A percentile compares a stretch with the other conserved stretches of the same genome.
Conservation (phyloP, 2,329 filamentous ascomycete genomes). For the Exophiala calicioides region DNA sequence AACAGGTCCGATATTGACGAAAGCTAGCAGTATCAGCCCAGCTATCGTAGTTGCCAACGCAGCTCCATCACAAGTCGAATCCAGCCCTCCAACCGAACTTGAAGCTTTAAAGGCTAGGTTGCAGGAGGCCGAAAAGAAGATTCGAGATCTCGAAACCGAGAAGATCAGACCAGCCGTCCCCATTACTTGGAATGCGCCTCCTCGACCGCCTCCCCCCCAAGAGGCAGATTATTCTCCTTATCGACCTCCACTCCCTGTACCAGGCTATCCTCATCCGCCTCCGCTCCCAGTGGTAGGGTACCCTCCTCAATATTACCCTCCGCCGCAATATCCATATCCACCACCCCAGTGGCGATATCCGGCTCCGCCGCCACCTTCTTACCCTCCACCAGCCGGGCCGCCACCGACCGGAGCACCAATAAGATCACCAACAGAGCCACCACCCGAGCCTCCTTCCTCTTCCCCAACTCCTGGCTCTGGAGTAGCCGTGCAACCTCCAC, state of each 20-base stretch:
- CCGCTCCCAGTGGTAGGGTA: too few species aligned
- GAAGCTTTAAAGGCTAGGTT: slow-evolving; percentile 22
- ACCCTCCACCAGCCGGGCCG: background rate
- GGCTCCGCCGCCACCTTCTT: slow-evolving; percentile 1
- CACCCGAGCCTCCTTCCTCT: background rate
- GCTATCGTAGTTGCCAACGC: background rate
- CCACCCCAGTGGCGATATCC: slow-evolving; percentile 8
- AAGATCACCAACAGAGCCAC: background rate
- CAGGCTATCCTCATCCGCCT: background rate
- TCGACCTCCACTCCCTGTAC: background rate
- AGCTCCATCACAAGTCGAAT: background rate
- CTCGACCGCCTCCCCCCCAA: slow-evolving; percentile 2
- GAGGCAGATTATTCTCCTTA: too few species aligned
- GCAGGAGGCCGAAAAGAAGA: slow-evolving; percentile 22
- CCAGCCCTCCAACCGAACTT: slow-evolving; percentile 13
- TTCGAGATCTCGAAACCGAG: slow-evolving; percentile 24
- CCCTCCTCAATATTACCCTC: slow-evolving; percentile 2
- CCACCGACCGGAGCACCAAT: background rate
- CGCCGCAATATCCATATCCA: slow-evolving; percentile 1
- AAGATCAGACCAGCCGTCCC: slow-evolving; percentile 14
- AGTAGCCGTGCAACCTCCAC: background rate
- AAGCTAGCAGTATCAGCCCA: background rate
- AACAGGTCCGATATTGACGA: background rate
- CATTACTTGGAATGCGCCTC: slow-evolving; percentile 8
- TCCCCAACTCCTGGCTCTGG: background rate